Evolutionary conservation across 352 stramenopile species (phyloP).

Genomic region (Phytophthora agathidicida): DNA sequence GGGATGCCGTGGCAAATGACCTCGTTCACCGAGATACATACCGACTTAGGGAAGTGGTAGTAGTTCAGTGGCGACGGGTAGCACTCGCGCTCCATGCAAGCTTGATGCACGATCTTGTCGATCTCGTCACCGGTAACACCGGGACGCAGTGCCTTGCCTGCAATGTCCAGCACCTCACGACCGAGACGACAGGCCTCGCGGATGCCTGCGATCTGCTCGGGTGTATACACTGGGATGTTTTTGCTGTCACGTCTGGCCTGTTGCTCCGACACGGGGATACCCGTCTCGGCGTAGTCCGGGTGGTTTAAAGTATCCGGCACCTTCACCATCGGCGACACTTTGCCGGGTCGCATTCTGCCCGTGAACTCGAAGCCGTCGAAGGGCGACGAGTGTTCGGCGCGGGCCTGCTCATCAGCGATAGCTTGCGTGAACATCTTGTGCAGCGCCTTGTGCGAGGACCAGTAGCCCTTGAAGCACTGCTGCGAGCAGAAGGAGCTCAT

Average conservation of each 20-base stretch:
- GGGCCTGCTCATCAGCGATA: slow-evolving; percentile 39
- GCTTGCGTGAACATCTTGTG: slow-evolving; percentile 93
- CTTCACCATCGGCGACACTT: slow-evolving; percentile 74
- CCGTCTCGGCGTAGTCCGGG: slow-evolving; percentile 92
- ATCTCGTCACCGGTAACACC: slow-evolving; percentile 97
- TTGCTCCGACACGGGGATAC: slow-evolving; percentile 69
- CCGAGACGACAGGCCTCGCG: slow-evolving; percentile 82
- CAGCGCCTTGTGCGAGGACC: slow-evolving; percentile 94
- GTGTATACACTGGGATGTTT: slow-evolving; percentile 92
- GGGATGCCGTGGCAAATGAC: slow-evolving; percentile 98
- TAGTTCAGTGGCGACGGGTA: slow-evolving; percentile 99
- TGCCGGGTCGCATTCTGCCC: slow-evolving; percentile 80
- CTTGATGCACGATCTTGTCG: slow-evolving; percentile 95
- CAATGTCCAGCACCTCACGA: slow-evolving; percentile 97
- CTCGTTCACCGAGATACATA: slow-evolving; percentile 92
- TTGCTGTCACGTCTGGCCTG: slow-evolving; percentile 44
- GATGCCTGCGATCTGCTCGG: slow-evolving; percentile 94
- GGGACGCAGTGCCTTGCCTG: slow-evolving; percentile 78
- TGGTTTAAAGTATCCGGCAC: slow-evolving; percentile 81
- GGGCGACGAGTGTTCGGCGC: slow-evolving; percentile 18
- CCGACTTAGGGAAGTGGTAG: slow-evolving; percentile 97
- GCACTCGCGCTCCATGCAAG: slow-evolving; percentile 88
- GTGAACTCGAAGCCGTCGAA: slow-evolving; percentile 87
- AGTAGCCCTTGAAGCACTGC: slow-evolving; percentile 97
- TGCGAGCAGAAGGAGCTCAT: slow-evolving; percentile 94